Conservation (phyloP, 1,284 basidiomycete species). For the Irpex lacteus region DNA sequence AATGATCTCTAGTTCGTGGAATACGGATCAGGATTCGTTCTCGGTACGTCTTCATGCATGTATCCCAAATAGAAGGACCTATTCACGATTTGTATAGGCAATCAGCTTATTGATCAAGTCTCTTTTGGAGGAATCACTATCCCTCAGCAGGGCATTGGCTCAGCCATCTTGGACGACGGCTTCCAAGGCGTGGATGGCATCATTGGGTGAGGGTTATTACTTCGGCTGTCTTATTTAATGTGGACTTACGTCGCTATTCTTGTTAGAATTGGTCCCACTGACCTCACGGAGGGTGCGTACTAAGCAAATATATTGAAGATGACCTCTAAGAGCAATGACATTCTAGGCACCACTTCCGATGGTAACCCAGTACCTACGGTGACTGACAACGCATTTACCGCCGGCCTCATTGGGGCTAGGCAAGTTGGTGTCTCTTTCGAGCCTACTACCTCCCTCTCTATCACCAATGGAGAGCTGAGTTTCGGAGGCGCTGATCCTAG, state of each 20-base stretch:
- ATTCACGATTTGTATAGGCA: constrained; percentile 9
- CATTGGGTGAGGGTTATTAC: constrained; percentile 30
- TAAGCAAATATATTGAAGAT: too few relatives aligned
- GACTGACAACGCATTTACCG: constrained; percentile 45
- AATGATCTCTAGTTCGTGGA: constrained; percentile 15
- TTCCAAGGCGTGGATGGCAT: constrained; percentile 46
- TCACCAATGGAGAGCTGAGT: constrained; percentile 30
- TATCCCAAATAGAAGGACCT: too few relatives aligned
- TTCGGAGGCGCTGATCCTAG: constrained; percentile 46
- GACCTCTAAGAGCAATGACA: too few relatives aligned
- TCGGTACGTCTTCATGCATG: constrained; percentile 10
- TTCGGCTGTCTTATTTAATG: neutral
- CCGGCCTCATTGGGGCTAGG: constrained; percentile 23
- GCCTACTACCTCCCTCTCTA: constrained; percentile 33
- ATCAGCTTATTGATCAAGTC: constrained; percentile 22
- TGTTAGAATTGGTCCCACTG: constrained; percentile 43
- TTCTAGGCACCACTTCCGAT: constrained; percentile 29
- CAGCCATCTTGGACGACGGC: constrained; percentile 38
- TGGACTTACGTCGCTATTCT: neutral
- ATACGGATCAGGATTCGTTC: constrained; percentile 24
- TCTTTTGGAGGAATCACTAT: constrained; percentile 14
- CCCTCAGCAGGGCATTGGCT: constrained; percentile 49
- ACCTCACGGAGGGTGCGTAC: constrained; percentile 36
- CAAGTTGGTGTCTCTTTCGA: constrained; percentile 48
- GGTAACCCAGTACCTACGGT: constrained; percentile 32